Base-by-base conservation (phyloP, 2,329 filamentous ascomycete species). In the Chrysoporthe cubensis region DNA sequence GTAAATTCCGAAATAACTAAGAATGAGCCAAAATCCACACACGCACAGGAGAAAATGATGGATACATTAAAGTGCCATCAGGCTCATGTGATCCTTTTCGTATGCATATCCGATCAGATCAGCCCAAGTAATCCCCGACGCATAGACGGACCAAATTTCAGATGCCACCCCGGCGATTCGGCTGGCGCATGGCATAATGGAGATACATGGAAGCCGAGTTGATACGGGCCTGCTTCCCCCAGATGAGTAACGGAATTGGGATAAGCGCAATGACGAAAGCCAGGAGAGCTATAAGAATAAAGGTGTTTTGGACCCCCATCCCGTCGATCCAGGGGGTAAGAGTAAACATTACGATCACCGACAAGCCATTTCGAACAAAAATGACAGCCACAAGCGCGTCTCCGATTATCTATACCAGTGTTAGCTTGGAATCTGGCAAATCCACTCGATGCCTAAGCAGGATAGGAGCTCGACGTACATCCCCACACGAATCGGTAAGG, bases 401-500 rank as follows among this genome's bases (percentile, higher is more conserved):
- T 3, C 71, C 74, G 5, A 74, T 73, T 6, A 75, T 68, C 74
- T 75, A 58, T 2, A 11, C 13, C 37, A 46, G n/a, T 59, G 40
- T 52, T 56, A 60, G 57, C 46, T n/a, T 8, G 14, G 14, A 40
- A 14, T n/a, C 5, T 7, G 14, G 26, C 14, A 50, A 18, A 14
- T 14, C 16, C 6, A 1, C 0, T 37, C 16, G 21, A 11, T 9
- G 21, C 7, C 5, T 9, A 18, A 34, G 18, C 32, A 54, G 13
- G 2, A 3, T 52, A 14, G 16, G 43, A 42, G 34, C 26, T 54
- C 8, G 34, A 71, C 70, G 66, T 71, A 80, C 78, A 65, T 79
- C 76, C 59, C 74, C 72, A 52, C 81, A 80, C 18, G 75, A 75
- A 48, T 80, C 78, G 62, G 78, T 78, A 0, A 77, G 71, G 32